These are phyloP conservation scores for Westerdykella ornata DNA, from an alignment of 2,329 filamentous ascomycete species.

Conservation along the genomic window DNA sequence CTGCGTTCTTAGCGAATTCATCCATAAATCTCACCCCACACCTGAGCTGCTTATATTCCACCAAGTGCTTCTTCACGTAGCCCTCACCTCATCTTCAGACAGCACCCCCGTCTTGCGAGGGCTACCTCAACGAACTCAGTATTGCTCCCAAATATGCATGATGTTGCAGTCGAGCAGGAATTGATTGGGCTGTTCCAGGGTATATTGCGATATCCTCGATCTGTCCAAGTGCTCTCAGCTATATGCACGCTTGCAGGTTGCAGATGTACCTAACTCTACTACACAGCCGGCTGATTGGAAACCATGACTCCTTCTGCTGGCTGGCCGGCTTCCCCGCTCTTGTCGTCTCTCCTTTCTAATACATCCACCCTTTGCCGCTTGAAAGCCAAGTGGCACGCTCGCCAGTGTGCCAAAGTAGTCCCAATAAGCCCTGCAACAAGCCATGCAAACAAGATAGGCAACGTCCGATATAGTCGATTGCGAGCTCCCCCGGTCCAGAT, in stretches of 20 bases:
- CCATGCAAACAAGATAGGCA: conserved; percentile 42
- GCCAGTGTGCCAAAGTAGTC: conserved; percentile 14
- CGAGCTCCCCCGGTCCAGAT: conserved; percentile 43
- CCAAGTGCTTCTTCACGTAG: conserved; percentile 60
- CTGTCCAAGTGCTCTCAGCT: no score
- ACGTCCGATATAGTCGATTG: conserved; percentile 34
- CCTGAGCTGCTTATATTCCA: conserved; percentile 61
- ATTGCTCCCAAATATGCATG: no score
- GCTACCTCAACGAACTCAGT: no score
- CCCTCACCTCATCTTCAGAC: conserved; percentile 36
- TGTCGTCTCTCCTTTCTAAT: background rate
- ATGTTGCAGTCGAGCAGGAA: no score
- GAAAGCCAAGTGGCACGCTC: conserved; percentile 20
- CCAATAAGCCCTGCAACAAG: conserved; percentile 25
- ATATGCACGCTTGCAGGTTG: no score
- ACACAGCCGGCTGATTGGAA: conserved; percentile 3
- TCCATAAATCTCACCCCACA: conserved; percentile 60
- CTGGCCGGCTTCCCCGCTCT: conserved; percentile 5
- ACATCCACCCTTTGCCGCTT: conserved; percentile 9
- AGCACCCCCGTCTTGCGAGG: conserved; percentile 29
- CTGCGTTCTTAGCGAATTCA: conserved; percentile 64
- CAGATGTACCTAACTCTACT: background rate
- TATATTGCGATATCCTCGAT: no score
- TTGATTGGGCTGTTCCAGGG: no score
- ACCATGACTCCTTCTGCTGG: background rate